A percentile compares a stretch with the other conserved stretches of the same genome.
Evolutionary conservation across 306 rosid species (phyloP).

Genomic region (Trichosanthes truncata): DNA sequence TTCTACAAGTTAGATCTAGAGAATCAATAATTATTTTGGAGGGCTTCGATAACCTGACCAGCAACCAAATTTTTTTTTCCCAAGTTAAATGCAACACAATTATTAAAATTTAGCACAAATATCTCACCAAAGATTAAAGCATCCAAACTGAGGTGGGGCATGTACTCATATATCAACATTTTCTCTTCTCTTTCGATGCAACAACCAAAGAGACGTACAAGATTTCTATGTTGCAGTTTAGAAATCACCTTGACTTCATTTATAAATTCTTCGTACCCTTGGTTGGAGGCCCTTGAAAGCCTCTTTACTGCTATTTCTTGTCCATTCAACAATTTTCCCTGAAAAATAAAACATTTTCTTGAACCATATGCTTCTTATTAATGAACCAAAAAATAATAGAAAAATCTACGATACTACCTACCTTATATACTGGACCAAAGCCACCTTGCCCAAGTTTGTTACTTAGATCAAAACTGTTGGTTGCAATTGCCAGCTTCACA

Average conservation of each 20-base stretch:
- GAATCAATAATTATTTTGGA: no score
- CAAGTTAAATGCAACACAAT: not conserved
- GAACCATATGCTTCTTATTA: not conserved
- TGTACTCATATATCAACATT: slow-evolving; percentile 34
- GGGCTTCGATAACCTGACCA: no score
- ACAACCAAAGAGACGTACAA: slow-evolving; percentile 35
- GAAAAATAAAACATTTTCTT: not conserved
- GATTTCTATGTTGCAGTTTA: slow-evolving; percentile 43
- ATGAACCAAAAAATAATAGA: not conserved
- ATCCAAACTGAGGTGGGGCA: slow-evolving; percentile 39
- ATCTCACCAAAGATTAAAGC: slow-evolving; percentile 30
- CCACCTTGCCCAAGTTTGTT: slow-evolving; percentile 20
- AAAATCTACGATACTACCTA: not conserved
- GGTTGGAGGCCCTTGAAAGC: slow-evolving; percentile 27
- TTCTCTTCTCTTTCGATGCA: slow-evolving; percentile 29
- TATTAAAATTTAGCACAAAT: not conserved
- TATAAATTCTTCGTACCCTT: slow-evolving; percentile 35
- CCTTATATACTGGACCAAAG: not conserved
- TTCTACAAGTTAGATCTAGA: no score
- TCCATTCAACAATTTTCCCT: slow-evolving; percentile 25
- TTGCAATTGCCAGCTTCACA: slow-evolving; percentile 27
- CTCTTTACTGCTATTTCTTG: slow-evolving; percentile 36
- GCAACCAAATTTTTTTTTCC: no score
- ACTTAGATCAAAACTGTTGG: slow-evolving; percentile 20
- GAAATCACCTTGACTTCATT: slow-evolving; percentile 36